Evolutionary conservation across 805 yeast genomes (phyloP).

Genomic region (Saturnispora besseyi): DNA sequence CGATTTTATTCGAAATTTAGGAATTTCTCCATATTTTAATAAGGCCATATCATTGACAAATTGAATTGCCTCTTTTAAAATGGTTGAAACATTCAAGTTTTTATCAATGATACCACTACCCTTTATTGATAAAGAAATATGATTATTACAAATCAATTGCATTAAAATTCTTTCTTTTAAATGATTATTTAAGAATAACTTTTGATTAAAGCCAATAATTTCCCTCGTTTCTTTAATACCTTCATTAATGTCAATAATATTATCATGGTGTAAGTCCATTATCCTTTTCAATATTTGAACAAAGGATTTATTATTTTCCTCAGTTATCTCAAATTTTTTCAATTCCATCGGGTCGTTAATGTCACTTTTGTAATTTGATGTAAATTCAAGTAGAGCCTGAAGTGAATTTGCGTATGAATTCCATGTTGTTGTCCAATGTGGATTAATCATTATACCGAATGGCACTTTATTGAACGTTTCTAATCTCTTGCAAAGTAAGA

Average conservation of each 20-base stretch:
- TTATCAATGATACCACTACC: slow-evolving; percentile 54
- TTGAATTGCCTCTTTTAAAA: slow-evolving; percentile 56
- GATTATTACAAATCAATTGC: slow-evolving; percentile 82
- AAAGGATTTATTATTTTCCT: slow-evolving; percentile 38
- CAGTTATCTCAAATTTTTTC: slow-evolving; percentile 13
- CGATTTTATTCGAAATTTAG: slow-evolving; percentile 47
- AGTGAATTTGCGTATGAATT: slow-evolving; percentile 64
- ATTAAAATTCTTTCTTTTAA: slow-evolving; percentile 77
- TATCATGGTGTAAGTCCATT: slow-evolving; percentile 73
- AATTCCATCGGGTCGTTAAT: neutral
- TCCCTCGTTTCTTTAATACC: slow-evolving; percentile 50
- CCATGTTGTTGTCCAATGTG: slow-evolving; percentile 73
- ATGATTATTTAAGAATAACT: slow-evolving; percentile 58
- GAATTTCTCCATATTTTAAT: slow-evolving; percentile 72
- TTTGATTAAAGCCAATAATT: slow-evolving; percentile 11
- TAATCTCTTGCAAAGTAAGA: slow-evolving; percentile 62
- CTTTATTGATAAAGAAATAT: slow-evolving; percentile 50
- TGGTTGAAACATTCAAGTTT: slow-evolving; percentile 51
- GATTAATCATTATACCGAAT: slow-evolving; percentile 77
- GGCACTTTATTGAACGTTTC: slow-evolving; percentile 67
- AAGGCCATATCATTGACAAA: slow-evolving; percentile 77
- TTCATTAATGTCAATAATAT: slow-evolving; percentile 68
- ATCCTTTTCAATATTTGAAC: slow-evolving; percentile 46
- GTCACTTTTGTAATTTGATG: slow-evolving; percentile 14
- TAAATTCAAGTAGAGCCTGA: slow-evolving; percentile 37